Evolutionary conservation across 1,284 basidiomycete species (phyloP).

Genomic region (Irpex lacteus): DNA sequence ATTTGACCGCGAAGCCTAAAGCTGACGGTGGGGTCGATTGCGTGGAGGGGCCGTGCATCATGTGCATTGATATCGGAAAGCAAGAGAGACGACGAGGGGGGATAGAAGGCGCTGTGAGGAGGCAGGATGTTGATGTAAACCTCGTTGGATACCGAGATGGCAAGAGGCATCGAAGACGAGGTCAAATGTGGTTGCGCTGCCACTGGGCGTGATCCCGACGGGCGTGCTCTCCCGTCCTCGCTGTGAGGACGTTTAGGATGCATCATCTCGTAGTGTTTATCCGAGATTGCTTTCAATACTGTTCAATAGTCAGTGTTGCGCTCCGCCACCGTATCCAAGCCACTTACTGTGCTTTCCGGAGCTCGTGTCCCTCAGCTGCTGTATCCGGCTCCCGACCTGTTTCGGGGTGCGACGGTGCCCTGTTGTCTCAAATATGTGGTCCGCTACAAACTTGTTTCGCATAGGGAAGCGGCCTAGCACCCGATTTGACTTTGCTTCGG

Average conservation of each 20-base stretch:
- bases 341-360: constrained; percentile 62
- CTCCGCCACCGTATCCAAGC: constrained; percentile 4
- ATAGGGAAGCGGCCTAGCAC: constrained; percentile 70
- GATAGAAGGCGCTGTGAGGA: constrained; percentile 7
- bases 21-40: constrained; percentile 63
- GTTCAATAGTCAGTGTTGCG: background rate
- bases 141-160: constrained; percentile 16
- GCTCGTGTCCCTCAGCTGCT: constrained; percentile 66
- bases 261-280: constrained; percentile 33
- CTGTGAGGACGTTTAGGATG: constrained; percentile 17
- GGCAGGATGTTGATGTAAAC: constrained; percentile 62
- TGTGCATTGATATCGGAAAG: constrained; percentile 28
- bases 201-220: background rate
- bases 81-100: background rate
- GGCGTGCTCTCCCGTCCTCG: background rate
- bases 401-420: constrained; percentile 65
- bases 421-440: constrained; percentile 61
- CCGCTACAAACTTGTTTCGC: constrained; percentile 71
- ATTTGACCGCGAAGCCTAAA: constrained; percentile 46
- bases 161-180: constrained; percentile 7
- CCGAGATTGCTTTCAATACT: constrained; percentile 34
- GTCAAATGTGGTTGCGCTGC: background rate
- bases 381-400: constrained; percentile 71
- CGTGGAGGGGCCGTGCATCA: constrained; percentile 47
- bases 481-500: constrained; percentile 65